These are phyloP conservation scores for Zoysia matrella DNA, from an alignment of 202 grass and related monocot species.

Conservation along the genomic window DNA sequence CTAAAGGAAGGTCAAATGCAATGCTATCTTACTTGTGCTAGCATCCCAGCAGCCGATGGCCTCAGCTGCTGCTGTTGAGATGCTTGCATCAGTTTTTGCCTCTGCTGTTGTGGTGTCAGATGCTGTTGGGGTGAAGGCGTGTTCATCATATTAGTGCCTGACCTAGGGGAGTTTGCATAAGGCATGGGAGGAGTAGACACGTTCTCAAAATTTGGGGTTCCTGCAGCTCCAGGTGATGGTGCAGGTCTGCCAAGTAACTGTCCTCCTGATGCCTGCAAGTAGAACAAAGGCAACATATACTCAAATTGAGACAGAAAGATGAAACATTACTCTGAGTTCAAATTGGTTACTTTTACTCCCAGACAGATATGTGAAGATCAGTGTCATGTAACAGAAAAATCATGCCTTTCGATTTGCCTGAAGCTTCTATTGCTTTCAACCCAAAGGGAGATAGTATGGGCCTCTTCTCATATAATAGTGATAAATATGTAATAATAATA, in stretches of 20 bases:
- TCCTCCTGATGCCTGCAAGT: slow-evolving; percentile 64
- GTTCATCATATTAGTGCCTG: slow-evolving; percentile 83
- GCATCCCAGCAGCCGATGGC: slow-evolving; percentile 63
- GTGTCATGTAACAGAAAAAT: slow-evolving; percentile 17
- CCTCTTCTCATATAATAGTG: slow-evolving; percentile 30
- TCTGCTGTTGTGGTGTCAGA: slow-evolving; percentile 73
- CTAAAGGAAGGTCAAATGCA: slow-evolving; percentile 8
- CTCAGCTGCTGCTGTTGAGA: slow-evolving; percentile 79
- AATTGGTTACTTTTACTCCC: slow-evolving; percentile 5
- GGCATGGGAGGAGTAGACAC: slow-evolving; percentile 91
- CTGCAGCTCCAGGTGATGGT: slow-evolving; percentile 73
- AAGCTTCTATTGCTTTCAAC: slow-evolving; percentile 26
- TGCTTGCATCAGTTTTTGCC: slow-evolving; percentile 79
- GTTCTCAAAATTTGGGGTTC: slow-evolving; percentile 76
- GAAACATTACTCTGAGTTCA: neutral
- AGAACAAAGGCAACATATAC: slow-evolving; percentile 34
- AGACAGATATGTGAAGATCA: slow-evolving; percentile 10
- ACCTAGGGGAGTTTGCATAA: slow-evolving; percentile 86
- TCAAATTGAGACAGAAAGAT: slow-evolving; percentile 28
- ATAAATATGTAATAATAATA: slow-evolving; percentile 29
- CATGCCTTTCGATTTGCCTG: neutral
- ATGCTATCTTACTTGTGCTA: slow-evolving; percentile 58
- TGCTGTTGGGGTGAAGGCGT: slow-evolving; percentile 86
- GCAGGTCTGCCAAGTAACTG: slow-evolving; percentile 77
- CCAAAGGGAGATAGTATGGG: slow-evolving; percentile 30